Conservation (phyloP, 108 stramenopile genomes). For the Conticribra guillardii region DNA sequence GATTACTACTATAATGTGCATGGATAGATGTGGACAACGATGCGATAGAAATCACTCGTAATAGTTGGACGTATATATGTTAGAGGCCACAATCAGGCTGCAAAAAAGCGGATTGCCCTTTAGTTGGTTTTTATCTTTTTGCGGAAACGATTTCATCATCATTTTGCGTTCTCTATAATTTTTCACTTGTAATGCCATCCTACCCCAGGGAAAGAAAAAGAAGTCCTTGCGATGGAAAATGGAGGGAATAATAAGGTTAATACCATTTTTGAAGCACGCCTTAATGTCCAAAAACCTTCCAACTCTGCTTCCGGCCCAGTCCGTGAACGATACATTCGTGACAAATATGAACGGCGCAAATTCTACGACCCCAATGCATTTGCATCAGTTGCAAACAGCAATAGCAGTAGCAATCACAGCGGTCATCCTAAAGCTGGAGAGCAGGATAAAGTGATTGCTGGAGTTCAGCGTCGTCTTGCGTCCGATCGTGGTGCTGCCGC, state of each 20-base stretch:
- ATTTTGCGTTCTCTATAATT: too few species aligned
- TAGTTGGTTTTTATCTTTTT: too few species aligned
- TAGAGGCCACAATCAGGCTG: too few species aligned
- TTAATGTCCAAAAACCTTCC: constrained; percentile 72
- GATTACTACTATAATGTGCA: too few species aligned
- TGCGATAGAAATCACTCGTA: too few species aligned
- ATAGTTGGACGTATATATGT: too few species aligned
- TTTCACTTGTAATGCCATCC: background rate
- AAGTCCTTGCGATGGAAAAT: constrained; percentile 91
- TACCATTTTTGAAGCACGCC: constrained; percentile 80
- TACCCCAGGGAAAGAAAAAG: constrained; percentile 81
- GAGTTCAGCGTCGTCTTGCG: constrained; percentile 31
- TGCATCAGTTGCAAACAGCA: constrained; percentile 43
- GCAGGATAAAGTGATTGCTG: constrained; percentile 36
- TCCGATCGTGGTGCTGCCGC: constrained; percentile 14
- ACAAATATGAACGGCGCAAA: constrained; percentile 94
- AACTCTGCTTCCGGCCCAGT: constrained; percentile 72
- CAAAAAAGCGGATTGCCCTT: too few species aligned
- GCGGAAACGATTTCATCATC: too few species aligned
- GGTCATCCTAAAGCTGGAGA: constrained; percentile 8
- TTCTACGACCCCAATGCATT: constrained; percentile 69
- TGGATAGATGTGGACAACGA: too few species aligned
- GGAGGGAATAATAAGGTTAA: constrained; percentile 92
- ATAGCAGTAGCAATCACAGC: background rate
- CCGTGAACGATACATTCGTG: constrained; percentile 88